Evolutionary conservation across 2,329 filamentous ascomycete genomes (phyloP).

Genomic region (Thelonectria olida): DNA sequence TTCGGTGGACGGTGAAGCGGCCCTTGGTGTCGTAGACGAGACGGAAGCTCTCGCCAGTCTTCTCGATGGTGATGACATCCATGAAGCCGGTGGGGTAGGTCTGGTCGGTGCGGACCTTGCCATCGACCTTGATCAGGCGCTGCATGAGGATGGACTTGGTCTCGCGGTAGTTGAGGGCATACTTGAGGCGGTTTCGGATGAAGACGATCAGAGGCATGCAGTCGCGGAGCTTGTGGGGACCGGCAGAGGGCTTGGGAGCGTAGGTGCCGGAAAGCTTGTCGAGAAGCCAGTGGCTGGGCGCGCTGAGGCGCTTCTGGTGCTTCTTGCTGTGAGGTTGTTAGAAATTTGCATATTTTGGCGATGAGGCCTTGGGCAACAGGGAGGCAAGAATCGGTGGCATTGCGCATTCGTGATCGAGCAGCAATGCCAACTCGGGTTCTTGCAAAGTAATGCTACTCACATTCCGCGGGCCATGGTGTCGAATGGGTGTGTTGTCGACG

Average conservation of each 20-base stretch:
- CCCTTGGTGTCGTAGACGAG: constrained; percentile 99
- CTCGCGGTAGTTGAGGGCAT: constrained; percentile 98
- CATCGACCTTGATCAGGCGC: constrained; percentile 99
- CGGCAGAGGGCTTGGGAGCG: constrained; percentile 74
- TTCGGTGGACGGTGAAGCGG: constrained; percentile 99
- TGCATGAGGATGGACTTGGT: constrained; percentile 98
- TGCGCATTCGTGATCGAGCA: constrained; percentile 5
- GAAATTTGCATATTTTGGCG: constrained; percentile 21
- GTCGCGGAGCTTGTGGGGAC: constrained; percentile 99
- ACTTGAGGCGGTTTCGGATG: constrained; percentile 97
- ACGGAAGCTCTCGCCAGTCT: constrained; percentile 99
- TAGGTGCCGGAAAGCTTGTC: constrained; percentile 98
- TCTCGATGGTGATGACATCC: constrained; percentile 99
- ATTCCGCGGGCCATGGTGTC: constrained; percentile 73
- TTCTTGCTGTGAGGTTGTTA: constrained; percentile 77
- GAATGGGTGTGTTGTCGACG: constrained; percentile 50
- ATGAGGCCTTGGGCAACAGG: constrained; percentile 5
- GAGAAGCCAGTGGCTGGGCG: constrained; percentile 99
- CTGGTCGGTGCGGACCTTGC: constrained; percentile 98
- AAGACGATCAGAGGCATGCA: constrained; percentile 99
- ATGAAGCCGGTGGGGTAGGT: constrained; percentile 99
- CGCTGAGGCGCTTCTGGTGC: constrained; percentile 99
- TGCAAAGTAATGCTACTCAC: constrained; percentile 50
- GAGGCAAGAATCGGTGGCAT: constrained; percentile 13
- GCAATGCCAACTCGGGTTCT: constrained; percentile 7